Percentiles rank a stretch among this genome's conserved stretches.
Conservation (phyloP, 352 stramenopile genomes). For the Pythium aquatile region DNA sequence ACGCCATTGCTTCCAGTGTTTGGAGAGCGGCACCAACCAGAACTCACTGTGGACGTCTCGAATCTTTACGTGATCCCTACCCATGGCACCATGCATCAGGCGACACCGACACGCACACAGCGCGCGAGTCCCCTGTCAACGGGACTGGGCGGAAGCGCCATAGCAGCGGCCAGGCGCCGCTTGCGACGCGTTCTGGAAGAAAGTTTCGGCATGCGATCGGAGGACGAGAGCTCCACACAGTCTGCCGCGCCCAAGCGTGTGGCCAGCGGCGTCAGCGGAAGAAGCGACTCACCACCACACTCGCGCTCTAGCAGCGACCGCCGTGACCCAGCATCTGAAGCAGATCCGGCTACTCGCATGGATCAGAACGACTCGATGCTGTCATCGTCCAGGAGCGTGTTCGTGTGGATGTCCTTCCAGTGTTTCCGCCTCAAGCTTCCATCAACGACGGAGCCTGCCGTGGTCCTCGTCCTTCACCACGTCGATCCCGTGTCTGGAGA, state of each 20-base stretch:
- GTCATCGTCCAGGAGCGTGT: conserved; percentile 2
- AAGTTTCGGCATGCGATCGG: conserved; percentile 28
- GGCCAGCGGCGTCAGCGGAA: conserved; percentile 1
- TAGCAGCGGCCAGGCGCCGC: conserved; percentile 44
- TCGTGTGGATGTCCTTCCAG: conserved; percentile 82
- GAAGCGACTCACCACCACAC: conserved; percentile 10
- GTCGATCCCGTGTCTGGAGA: conserved; percentile 44
- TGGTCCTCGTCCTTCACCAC: conserved; percentile 69
- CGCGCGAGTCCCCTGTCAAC: conserved; percentile 66
- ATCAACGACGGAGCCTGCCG: conserved; percentile 49
- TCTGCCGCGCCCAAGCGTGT: neutral
- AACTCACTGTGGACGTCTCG: conserved; percentile 18
- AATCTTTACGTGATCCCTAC: neutral
- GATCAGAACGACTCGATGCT: neutral
- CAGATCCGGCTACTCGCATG: neutral
- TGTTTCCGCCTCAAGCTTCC: conserved; percentile 78
- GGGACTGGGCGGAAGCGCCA: conserved; percentile 49
- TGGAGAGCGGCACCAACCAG: neutral
- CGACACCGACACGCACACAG: conserved; percentile 13
- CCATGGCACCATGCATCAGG: neutral
- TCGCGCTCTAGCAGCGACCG: conserved; percentile 25
- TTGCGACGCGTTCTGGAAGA: conserved; percentile 36
- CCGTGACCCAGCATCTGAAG: conserved; percentile 9
- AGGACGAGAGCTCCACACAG: conserved; percentile 20
- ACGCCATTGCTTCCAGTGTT: conserved; percentile 41